Conservation (phyloP, 2,329 filamentous ascomycete genomes). For the Aspergillus quadrilineatus region DNA sequence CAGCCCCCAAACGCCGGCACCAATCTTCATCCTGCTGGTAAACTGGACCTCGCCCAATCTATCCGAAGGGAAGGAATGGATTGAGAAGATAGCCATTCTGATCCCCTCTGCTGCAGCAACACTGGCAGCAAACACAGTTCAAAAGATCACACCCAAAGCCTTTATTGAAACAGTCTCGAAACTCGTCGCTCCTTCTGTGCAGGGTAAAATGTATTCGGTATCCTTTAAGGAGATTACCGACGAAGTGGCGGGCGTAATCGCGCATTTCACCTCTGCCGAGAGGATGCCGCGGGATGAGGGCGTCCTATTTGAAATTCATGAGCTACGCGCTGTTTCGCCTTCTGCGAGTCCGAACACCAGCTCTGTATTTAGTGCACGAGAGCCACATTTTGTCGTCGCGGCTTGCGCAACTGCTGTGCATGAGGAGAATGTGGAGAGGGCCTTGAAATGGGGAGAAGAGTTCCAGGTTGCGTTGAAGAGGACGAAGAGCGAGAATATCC, state of each 20-base stretch:
- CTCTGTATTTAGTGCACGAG: conserved; percentile 18
- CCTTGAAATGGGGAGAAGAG: conserved; percentile 14
- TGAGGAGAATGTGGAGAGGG: background rate
- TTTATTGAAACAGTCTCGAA: background rate
- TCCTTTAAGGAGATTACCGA: conserved; percentile 12
- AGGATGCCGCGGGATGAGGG: conserved; percentile 10
- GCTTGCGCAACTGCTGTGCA: conserved; percentile 6
- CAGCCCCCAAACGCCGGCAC: background rate
- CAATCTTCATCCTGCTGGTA: background rate
- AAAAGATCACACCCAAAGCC: background rate
- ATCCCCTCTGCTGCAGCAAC: background rate
- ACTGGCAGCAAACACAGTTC: background rate
- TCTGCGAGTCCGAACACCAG: background rate
- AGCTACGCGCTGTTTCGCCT: conserved; percentile 19
- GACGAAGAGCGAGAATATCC: conserved; percentile 9
- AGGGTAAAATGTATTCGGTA: background rate
- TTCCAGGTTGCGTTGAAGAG: conserved; percentile 8
- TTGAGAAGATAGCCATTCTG: background rate
- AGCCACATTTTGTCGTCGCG: conserved; percentile 25
- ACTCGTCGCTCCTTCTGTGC: background rate
- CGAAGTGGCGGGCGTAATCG: conserved; percentile 13
- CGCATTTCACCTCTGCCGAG: background rate
- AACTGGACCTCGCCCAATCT: background rate
- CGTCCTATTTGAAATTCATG: conserved; percentile 20
- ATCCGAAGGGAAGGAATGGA: background rate